Base-by-base conservation (phyloP, 495 filamentous ascomycete genomes). In the Umbilicaria muhlenbergii region DNA sequence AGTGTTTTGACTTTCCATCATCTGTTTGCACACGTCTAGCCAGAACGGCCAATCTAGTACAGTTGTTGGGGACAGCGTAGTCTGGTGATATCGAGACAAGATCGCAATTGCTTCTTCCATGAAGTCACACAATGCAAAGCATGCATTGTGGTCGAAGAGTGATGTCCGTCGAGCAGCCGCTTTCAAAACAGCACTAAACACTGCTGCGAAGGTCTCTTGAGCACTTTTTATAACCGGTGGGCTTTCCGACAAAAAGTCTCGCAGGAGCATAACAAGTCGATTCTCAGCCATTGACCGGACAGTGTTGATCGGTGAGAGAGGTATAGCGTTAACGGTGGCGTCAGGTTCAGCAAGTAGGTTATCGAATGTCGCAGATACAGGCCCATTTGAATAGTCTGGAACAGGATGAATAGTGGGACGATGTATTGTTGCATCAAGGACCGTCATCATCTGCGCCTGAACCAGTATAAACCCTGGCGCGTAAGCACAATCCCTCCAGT, bases 61-160 rank as follows among this genome's bases (percentile, higher is more conserved):
- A 11, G 64, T 58, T 34, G 58, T 56, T 14, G 46, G 52, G 38
- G 59, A 61, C n/a, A 58, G 58, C 15, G 47, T 56, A 34, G 63
- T 67, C 43, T 71, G 64, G 19, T 70, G 65, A 49, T 71, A 81
- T 34, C 75, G 69, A 21, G 67, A 63, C 38, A 82, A 53, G 32
- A 82, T 75, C 34, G 70, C 60, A 32, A 83, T 63, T 11, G 69
- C 66, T 56, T 96, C 87, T 56, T 96, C 86, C 24, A 94, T 67
- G 45, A 96, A 87, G 55, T 96, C 91, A 62, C 86, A 92, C 16
- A 96, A 68, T 18, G 86, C 78, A 53, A 91, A 94, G 58, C 91
- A 95, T 13, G 86, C 84, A 60, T 78, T 80, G 48, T 89, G 82
- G 54, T 96, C 80, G 53, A 80, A 96, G 14, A 84, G 61, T 0